Conservation (phyloP, 73 alveolate species). For the Tetrahymena malaccensis region DNA sequence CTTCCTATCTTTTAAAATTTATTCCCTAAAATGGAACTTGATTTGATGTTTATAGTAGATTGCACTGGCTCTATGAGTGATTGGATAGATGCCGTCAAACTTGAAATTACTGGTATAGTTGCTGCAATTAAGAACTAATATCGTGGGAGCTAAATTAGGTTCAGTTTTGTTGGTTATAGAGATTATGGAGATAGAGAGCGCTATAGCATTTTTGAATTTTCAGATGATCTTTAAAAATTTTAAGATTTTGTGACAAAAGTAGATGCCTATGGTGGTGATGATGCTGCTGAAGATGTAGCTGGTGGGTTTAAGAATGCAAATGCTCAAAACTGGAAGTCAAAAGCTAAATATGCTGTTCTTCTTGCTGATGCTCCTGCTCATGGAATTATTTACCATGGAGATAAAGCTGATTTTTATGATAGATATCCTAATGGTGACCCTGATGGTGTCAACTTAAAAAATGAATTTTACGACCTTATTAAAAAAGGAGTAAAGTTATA, state of each 20-base stretch:
- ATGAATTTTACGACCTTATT: conserved; percentile 17
- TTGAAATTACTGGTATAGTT: conserved; percentile 19
- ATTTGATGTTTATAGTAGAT: conserved; percentile 48
- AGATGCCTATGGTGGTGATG: conserved; percentile 62
- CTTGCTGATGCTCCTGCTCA: conserved; percentile 67
- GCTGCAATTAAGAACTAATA: conserved; percentile 21
- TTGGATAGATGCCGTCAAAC: conserved; percentile 42
- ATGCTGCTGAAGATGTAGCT: conserved; percentile 50
- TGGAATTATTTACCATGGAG: conserved; percentile 7
- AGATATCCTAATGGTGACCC: conserved; percentile 50
- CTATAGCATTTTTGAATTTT: conserved; percentile 34
- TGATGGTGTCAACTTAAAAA: conserved; percentile 27
- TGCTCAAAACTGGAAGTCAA: conserved; percentile 42
- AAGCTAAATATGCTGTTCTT: conserved; percentile 43
- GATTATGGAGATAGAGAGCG: conserved; percentile 22
- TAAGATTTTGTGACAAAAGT: conserved; percentile 28
- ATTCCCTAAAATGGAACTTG: conserved; percentile 4
- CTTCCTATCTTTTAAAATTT: not conserved
- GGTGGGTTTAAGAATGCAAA: conserved; percentile 42
- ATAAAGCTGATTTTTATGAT: not conserved
- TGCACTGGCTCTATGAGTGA: conserved; percentile 58
- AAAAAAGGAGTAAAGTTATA: conserved; percentile 40
- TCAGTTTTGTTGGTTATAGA: conserved; percentile 55
- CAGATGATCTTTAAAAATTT: conserved; percentile 26
- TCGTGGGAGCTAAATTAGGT: conserved; percentile 37